Evolutionary conservation across 1,284 basidiomycete genomes (phyloP).

Genomic region (Porodaedalea pini): DNA sequence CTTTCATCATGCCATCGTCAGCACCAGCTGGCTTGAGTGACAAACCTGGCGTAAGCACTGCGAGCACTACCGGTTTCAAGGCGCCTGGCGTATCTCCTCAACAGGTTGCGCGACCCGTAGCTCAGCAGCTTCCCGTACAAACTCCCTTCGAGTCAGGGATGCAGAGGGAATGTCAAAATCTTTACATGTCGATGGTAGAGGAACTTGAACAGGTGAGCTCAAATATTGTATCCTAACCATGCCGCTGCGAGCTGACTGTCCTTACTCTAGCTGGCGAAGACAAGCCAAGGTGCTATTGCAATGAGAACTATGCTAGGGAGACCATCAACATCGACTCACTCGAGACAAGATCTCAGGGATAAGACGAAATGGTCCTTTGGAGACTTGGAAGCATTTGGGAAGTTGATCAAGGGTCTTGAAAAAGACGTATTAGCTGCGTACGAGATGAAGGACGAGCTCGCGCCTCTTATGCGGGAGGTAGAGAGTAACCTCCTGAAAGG

Average conservation of each 20-base stretch:
- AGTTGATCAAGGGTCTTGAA: conserved; percentile 44
- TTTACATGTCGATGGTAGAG: conserved; percentile 16
- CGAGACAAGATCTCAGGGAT: conserved; percentile 44
- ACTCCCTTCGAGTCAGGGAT: conserved; percentile 19
- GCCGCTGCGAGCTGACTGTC: not conserved
- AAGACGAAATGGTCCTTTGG: conserved; percentile 50
- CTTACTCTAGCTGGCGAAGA: conserved; percentile 15
- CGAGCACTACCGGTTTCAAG: not conserved
- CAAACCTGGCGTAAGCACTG: not conserved
- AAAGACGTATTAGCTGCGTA: conserved; percentile 51
- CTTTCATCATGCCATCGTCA: conserved; percentile 17
- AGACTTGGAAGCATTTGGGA: conserved; percentile 51
- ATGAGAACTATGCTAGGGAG: conserved; percentile 34
- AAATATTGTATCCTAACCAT: not conserved
- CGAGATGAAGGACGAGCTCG: conserved; percentile 39
- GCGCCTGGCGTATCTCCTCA: not conserved
- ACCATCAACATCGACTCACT: conserved; percentile 37
- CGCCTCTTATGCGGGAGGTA: conserved; percentile 47
- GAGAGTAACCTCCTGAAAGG: conserved; percentile 67
- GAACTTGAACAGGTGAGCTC: conserved; percentile 20
- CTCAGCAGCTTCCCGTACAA: conserved; percentile 9
- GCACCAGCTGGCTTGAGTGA: not conserved
- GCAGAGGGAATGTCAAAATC: conserved; percentile 20
- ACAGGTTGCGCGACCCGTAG: not conserved
- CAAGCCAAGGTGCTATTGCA: conserved; percentile 21